A percentile compares a stretch with the other conserved stretches of the same genome.
phyloP scores from a whole-genome alignment of 176 grass and related monocot genomes.

The Oryza coarctata region DNA sequence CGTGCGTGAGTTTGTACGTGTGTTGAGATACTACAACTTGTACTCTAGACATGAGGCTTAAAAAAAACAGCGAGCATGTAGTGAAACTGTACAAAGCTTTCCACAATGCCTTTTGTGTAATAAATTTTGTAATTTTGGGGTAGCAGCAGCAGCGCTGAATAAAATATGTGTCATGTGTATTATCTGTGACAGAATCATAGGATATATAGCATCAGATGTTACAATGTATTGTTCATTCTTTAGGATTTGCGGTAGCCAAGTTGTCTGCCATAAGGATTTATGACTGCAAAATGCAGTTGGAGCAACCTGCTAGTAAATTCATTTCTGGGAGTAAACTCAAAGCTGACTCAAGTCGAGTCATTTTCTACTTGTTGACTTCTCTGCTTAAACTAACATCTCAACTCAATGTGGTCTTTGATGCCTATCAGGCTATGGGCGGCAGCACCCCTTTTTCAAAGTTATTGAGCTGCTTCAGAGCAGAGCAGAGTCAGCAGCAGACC shows the following conservation, averaged over 20 bases:
- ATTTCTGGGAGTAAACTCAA: background rate
- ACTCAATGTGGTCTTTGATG: constrained; percentile 16
- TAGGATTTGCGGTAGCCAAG: background rate
- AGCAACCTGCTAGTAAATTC: background rate
- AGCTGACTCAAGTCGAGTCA: background rate
- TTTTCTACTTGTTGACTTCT: background rate
- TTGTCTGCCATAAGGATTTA: background rate
- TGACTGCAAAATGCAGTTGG: background rate
- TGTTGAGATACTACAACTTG: too few species aligned
- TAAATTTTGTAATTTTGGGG: constrained; percentile 19
- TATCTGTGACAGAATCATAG: constrained; percentile 28
- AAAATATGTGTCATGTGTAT: constrained; percentile 28
- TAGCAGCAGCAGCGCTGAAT: constrained; percentile 39
- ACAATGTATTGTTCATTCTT: background rate
- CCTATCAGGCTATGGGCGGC: constrained; percentile 4
- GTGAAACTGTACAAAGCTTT: constrained; percentile 53
- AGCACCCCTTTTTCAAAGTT: background rate
- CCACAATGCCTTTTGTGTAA: constrained; percentile 14
- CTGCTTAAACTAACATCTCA: background rate
- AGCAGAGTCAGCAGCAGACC: constrained; percentile 16
- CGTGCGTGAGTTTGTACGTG: too few species aligned
- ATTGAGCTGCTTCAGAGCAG: constrained; percentile 23
- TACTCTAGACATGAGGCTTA: too few species aligned
- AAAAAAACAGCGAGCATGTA: constrained; percentile 22
- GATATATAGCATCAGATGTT: constrained; percentile 23